Evolutionary conservation across 2,329 filamentous ascomycete genomes (phyloP).

Genomic region (Chaetomiaceae sp.): DNA sequence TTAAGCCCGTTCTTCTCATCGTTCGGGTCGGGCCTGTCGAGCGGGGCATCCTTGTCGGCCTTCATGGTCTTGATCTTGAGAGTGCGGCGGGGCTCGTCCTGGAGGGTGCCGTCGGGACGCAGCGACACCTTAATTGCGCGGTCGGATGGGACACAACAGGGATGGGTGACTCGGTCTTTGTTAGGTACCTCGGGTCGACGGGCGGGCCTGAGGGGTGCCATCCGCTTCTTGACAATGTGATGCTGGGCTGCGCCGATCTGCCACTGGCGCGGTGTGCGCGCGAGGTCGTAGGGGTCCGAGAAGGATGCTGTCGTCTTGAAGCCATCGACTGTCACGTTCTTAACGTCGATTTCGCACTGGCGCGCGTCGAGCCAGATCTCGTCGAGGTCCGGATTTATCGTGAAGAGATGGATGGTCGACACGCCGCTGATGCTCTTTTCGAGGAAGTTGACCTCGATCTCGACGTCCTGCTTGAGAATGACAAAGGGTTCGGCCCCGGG

Average conservation of each 20-base stretch:
- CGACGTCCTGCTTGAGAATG: constrained; percentile 79
- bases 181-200: constrained; percentile 50
- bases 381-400: constrained; percentile 52
- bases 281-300: constrained; percentile 61
- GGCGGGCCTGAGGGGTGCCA: constrained; percentile 48
- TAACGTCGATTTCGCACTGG: constrained; percentile 54
- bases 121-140: constrained; percentile 44
- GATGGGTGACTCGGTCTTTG: constrained; percentile 46
- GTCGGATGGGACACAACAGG: constrained; percentile 53
- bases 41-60: constrained; percentile 18
- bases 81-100: constrained; percentile 22
- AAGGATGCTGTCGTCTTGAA: constrained; percentile 43
- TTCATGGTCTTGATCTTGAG: constrained; percentile 27
- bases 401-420: constrained; percentile 74
- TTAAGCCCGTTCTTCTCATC: constrained; percentile 28
- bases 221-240: constrained; percentile 66
- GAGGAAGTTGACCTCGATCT: constrained; percentile 83
- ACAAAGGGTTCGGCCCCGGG: constrained; percentile 36
- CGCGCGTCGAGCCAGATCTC: constrained; percentile 58
- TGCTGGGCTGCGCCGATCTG: constrained; percentile 68
- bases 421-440: constrained; percentile 69
- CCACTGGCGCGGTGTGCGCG: constrained; percentile 57
- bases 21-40: constrained; percentile 17
- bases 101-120: constrained; percentile 34
- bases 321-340: constrained; percentile 49